phyloP scores from a whole-genome alignment of 1,284 basidiomycete species.

The Paramarasmius palmivorus region DNA sequence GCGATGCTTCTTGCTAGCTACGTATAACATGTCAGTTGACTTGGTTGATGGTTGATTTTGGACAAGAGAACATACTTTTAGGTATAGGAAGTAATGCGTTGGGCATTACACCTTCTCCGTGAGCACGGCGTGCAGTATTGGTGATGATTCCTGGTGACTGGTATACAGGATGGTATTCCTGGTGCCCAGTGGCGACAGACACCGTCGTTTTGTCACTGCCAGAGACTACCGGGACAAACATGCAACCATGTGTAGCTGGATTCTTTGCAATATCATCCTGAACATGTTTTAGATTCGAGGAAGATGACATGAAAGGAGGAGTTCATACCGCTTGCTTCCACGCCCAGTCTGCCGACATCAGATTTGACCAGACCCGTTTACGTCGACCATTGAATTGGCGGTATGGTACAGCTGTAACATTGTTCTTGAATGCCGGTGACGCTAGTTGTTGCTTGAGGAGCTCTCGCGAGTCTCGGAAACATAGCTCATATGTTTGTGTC shows the following conservation, averaged over 20 bases:
- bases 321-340: slow-evolving; percentile 18
- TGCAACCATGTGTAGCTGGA: slow-evolving; percentile 20
- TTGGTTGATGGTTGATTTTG: not conserved
- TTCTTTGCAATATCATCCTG: slow-evolving; percentile 25
- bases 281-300: not conserved
- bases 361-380: slow-evolving; percentile 19
- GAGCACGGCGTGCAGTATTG: slow-evolving; percentile 21
- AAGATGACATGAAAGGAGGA: not conserved
- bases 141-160: slow-evolving; percentile 23
- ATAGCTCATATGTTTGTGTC: slow-evolving; percentile 22
- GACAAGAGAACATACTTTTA: slow-evolving; percentile 25
- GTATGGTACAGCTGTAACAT: slow-evolving; percentile 20
- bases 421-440: slow-evolving; percentile 18
- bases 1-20: slow-evolving; percentile 19
- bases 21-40: not conserved
- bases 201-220: slow-evolving; percentile 37
- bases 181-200: slow-evolving; percentile 33
- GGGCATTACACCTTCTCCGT: slow-evolving; percentile 19
- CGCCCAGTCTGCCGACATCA: slow-evolving; percentile 30
- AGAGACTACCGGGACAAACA: slow-evolving; percentile 31
- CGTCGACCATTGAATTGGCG: slow-evolving; percentile 20
- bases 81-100: slow-evolving; percentile 26
- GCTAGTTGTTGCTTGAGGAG: slow-evolving; percentile 20
- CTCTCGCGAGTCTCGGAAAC: slow-evolving; percentile 13
- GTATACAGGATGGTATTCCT: slow-evolving; percentile 32